Conservation (phyloP, 2,329 filamentous ascomycete genomes). For the Aspergillus brunneoviolaceus region DNA sequence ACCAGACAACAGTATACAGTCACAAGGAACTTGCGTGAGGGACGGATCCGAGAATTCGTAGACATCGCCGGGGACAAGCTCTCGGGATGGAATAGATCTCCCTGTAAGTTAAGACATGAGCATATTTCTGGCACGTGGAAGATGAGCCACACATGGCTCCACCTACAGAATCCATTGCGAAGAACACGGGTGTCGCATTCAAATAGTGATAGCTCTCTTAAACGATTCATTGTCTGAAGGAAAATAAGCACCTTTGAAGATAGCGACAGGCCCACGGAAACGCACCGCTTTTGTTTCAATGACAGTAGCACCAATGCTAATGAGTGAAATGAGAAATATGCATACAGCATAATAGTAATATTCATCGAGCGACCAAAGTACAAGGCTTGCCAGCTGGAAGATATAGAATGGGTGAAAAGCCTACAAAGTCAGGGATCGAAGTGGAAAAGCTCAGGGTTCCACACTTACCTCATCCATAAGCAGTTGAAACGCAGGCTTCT, state of each 20-base stretch:
- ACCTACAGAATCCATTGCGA: conserved; percentile 86
- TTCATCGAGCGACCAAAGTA: conserved; percentile 91
- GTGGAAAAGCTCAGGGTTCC: neutral
- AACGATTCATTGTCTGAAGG: conserved; percentile 74
- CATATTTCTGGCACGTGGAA: neutral
- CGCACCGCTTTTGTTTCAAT: conserved; percentile 80
- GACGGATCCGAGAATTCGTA: conserved; percentile 96
- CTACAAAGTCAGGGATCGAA: conserved; percentile 39
- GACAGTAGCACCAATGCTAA: conserved; percentile 85
- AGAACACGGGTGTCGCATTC: conserved; percentile 94
- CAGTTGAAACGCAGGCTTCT: conserved; percentile 80
- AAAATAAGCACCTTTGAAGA: conserved; percentile 16
- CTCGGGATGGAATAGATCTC: conserved; percentile 80
- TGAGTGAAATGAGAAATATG: conserved; percentile 91
- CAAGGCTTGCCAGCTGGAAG: conserved; percentile 90
- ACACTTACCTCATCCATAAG: conserved; percentile 76
- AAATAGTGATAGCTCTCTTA: conserved; percentile 89
- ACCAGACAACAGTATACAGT: conserved; percentile 85
- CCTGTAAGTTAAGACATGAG: conserved; percentile 47
- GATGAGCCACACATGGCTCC: neutral
- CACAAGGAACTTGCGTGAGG: conserved; percentile 82
- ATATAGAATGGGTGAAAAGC: conserved; percentile 98
- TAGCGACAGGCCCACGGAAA: conserved; percentile 14
- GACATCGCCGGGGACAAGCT: conserved; percentile 91
- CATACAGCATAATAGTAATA: conserved; percentile 98